These are phyloP conservation scores for Neurospora pannonica DNA, from an alignment of 495 filamentous ascomycete species.

Conservation along the genomic window DNA sequence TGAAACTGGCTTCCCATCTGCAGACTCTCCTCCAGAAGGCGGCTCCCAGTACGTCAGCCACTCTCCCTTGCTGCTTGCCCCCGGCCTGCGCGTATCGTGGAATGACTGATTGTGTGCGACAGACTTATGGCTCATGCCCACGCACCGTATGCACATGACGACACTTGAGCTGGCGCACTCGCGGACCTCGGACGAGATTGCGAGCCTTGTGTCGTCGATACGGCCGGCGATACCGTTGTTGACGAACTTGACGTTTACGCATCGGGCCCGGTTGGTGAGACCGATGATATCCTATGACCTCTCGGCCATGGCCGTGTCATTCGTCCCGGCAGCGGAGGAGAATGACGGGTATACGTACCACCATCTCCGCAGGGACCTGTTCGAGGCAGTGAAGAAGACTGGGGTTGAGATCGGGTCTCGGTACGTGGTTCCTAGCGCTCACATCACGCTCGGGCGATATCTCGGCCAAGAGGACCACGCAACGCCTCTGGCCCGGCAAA, in stretches of 20 bases:
- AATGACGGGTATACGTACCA: slow-evolving; percentile 74
- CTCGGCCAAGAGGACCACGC: slow-evolving; percentile 45
- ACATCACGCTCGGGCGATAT: slow-evolving; percentile 80
- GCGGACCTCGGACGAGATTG: slow-evolving; percentile 51
- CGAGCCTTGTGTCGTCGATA: slow-evolving; percentile 45
- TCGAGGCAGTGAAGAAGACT: slow-evolving; percentile 42
- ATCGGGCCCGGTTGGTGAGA: slow-evolving; percentile 65
- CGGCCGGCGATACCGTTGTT: slow-evolving; percentile 38
- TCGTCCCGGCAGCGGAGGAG: slow-evolving; percentile 56
- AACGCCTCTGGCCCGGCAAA: slow-evolving; percentile 38
- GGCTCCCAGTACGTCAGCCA: slow-evolving; percentile 46
- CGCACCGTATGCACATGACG: slow-evolving; percentile 71
- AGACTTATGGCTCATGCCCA: slow-evolving; percentile 83
- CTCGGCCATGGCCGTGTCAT: slow-evolving; percentile 74
- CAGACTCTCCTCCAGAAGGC: slow-evolving; percentile 54
- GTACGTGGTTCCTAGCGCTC: slow-evolving; percentile 79
- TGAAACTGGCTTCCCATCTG: slow-evolving; percentile 53
- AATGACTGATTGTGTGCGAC: slow-evolving; percentile 2
- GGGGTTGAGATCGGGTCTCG: slow-evolving; percentile 58
- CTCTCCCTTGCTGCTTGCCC: neutral
- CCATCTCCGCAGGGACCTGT: slow-evolving; percentile 76
- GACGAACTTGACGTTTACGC: slow-evolving; percentile 49
- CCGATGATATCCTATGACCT: slow-evolving; percentile 79
- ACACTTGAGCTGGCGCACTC: slow-evolving; percentile 73
- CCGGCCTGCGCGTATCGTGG: neutral